These are phyloP conservation scores for Saccharomyces paradoxus DNA, from an alignment of 805 yeast species.

Conservation along the genomic window DNA sequence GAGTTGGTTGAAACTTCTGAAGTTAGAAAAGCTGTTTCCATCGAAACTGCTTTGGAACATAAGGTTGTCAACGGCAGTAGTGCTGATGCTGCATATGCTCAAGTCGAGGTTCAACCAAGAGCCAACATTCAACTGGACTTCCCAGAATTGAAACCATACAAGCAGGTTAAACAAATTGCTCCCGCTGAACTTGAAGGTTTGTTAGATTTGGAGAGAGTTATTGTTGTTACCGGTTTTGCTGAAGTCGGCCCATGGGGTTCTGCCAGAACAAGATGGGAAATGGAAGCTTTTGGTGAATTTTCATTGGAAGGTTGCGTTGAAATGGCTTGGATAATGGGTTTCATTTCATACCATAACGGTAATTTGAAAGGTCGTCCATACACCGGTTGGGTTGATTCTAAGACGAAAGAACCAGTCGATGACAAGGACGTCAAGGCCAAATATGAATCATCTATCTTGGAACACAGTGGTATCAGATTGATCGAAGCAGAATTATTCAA, in stretches of 20 bases:
- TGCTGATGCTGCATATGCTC: constrained; percentile 78
- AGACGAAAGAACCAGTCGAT: constrained; percentile 85
- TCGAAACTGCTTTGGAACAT: constrained; percentile 82
- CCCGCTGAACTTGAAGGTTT: constrained; percentile 75
- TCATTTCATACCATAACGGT: constrained; percentile 92
- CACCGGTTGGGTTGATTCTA: constrained; percentile 96
- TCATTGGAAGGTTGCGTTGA: constrained; percentile 96
- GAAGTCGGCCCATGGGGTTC: constrained; percentile 99
- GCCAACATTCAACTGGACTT: constrained; percentile 90
- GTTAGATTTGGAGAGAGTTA: constrained; percentile 82
- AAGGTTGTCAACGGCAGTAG: constrained; percentile 76
- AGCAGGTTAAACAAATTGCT: constrained; percentile 57
- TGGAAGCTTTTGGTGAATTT: constrained; percentile 92
- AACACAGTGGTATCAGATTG: constrained; percentile 93
- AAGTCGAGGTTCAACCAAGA: constrained; percentile 79
- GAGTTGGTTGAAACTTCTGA: constrained; percentile 73
- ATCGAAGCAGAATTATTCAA: constrained; percentile 91
- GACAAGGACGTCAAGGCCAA: constrained; percentile 88
- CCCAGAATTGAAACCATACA: constrained; percentile 78
- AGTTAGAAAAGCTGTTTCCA: constrained; percentile 88
- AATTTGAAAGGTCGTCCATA: constrained; percentile 54
- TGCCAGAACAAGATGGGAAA: constrained; percentile 98
- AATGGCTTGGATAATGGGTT: constrained; percentile 99
- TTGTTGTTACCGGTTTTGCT: constrained; percentile 95
- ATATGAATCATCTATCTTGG: constrained; percentile 82